Conservation (phyloP, 352 stramenopile species). For the Globisporangium emineosum region DNA sequence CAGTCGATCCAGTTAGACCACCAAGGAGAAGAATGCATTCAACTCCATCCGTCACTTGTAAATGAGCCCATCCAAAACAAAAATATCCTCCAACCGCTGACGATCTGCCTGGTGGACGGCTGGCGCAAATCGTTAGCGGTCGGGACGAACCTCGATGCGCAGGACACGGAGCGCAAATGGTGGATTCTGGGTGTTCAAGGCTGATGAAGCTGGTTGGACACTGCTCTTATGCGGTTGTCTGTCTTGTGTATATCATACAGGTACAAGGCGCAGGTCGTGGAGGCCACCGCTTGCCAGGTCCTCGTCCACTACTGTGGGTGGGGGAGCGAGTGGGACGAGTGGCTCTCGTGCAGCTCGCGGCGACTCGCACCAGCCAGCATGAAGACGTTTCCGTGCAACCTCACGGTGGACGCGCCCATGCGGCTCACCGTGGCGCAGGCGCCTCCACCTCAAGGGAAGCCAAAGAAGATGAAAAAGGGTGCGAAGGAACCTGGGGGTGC, state of each 20-base stretch:
- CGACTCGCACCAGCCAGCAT: neutral
- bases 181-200: too few relatives aligned
- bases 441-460: neutral
- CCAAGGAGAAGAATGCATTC: too few relatives aligned
- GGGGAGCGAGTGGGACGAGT: neutral
- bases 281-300: neutral
- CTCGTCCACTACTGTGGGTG: conserved; percentile 1
- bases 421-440: neutral
- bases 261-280: neutral
- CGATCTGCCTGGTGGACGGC: neutral
- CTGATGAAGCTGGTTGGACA: too few relatives aligned
- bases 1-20: too few relatives aligned
- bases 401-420: neutral
- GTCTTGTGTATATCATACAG: too few relatives aligned
- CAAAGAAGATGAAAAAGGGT: neutral
- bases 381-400: neutral
- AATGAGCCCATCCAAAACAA: too few relatives aligned
- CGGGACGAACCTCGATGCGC: neutral
- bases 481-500: neutral
- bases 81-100: too few relatives aligned
- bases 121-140: neutral
- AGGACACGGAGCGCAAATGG: neutral
- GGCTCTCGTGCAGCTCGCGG: neutral
- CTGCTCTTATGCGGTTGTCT: too few relatives aligned
- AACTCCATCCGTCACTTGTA: neutral